Base-by-base conservation (phyloP, 768 basidiomycete species). In the Lactifluus echinatus region DNA sequence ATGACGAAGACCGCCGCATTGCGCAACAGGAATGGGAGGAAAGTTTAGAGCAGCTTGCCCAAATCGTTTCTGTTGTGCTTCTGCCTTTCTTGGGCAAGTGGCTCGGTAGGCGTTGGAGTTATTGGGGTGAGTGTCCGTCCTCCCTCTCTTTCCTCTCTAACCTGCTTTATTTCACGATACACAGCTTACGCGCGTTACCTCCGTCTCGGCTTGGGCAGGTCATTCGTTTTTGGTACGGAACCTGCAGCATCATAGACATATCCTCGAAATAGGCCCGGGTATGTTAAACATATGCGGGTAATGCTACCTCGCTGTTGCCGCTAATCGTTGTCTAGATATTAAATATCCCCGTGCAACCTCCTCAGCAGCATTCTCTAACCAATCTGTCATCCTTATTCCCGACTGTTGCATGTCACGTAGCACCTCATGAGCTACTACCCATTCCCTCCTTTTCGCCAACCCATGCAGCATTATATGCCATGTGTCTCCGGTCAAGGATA, bases 21-120 rank as follows among this genome's bases (percentile, higher is more conserved):
- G 87, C 89, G 2, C 88, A 93, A 70, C 79, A 87, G 68, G 93
- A 96, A 73, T 95, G 93, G 93, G 86, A 93, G 65, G 93, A 96
- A 70, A 89, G 87, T 66, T 66, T 95, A 49, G 73, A 84, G 59
- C 92, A 96, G 68, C 77, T 96, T 44, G 84, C 88, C 67, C 80
- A 91, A 67, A 79, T 95, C 19, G 71, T 89, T 51, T 80, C 87
- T 36, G 76, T 91, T 55, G 85, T 94, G 24, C 74, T 94, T 45
- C 73, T 96, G 56, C 93, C 93, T 2, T 87, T 84, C 73, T 69
- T 93, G 57, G 93, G 93, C 52, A 93, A 90, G 68, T 95, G 84
- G 81, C 67, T 93, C 34, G 93, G 93, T 29, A 77, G 93, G 66
- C 80, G 80, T 68, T 92, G 87, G 79, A 89, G 87, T 64, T 79